phyloP scores from a whole-genome alignment of 2,329 filamentous ascomycete genomes.

The Aspergillus latus region DNA sequence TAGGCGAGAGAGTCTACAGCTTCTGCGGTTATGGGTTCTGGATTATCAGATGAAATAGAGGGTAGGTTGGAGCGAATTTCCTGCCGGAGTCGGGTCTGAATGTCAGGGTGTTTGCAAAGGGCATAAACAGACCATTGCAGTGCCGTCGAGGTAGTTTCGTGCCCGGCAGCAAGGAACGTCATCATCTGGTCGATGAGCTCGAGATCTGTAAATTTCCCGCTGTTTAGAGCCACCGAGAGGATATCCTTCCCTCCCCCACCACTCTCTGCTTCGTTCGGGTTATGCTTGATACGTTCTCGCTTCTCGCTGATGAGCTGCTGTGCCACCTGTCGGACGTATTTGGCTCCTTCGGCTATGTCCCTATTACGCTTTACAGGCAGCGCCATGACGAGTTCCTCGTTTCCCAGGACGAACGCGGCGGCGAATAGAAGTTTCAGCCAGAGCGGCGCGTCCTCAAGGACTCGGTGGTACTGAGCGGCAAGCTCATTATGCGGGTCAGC shows the following conservation, averaged over 20 bases:
- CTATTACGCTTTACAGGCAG: neutral
- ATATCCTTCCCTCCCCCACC: neutral
- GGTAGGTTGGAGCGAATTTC: neutral
- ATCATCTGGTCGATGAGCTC: slow-evolving; percentile 4
- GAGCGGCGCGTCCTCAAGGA: neutral
- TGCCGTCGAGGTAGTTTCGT: neutral
- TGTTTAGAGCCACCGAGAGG: neutral
- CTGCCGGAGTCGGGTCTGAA: neutral
- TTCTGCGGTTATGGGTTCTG: neutral
- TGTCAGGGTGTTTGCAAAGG: neutral
- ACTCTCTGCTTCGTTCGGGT: neutral
- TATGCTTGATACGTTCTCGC: neutral
- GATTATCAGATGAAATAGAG: neutral
- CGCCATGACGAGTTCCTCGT: neutral
- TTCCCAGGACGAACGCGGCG: neutral
- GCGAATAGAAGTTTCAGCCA: neutral
- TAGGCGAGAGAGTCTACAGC: neutral
- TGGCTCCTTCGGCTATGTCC: neutral
- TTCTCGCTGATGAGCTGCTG: neutral
- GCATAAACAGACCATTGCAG: neutral
- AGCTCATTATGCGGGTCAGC: neutral
- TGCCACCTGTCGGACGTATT: neutral
- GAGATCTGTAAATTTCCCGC: neutral
- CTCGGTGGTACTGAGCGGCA: neutral
- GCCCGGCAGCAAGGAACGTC: neutral